Evolutionary conservation across 345 rosid genomes (phyloP).

Genomic region (Clarkia xantiana): DNA sequence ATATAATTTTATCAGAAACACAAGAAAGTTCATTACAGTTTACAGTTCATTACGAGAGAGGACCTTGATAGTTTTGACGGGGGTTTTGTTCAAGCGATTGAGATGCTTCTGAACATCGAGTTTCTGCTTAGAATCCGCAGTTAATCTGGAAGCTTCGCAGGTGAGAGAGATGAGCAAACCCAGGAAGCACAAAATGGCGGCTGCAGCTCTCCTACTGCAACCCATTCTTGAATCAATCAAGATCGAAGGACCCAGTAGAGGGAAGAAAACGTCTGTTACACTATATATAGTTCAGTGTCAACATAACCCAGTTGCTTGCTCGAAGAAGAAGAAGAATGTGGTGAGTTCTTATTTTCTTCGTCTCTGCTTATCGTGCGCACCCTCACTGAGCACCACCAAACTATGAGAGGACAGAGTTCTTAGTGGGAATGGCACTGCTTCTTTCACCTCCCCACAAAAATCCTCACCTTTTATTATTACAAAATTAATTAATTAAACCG

Average conservation of each 20-base stretch:
- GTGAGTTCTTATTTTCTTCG: slow-evolving; percentile 5
- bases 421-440: slow-evolving; percentile 18
- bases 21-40: slow-evolving; percentile 7
- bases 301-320: not conserved
- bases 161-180: slow-evolving; percentile 17
- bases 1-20: not conserved
- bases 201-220: slow-evolving; percentile 17
- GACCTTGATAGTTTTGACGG: slow-evolving; percentile 72
- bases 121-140: slow-evolving; percentile 44
- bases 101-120: slow-evolving; percentile 70
- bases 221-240: slow-evolving; percentile 9
- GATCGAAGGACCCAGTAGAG: not conserved
- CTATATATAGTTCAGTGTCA: not conserved
- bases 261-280: not conserved
- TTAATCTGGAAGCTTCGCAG: slow-evolving; percentile 45
- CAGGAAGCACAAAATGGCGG: slow-evolving; percentile 25
- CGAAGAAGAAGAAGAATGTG: not conserved
- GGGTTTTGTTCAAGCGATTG: slow-evolving; percentile 78
- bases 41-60: slow-evolving; percentile 6
- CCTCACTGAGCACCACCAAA: not conserved
- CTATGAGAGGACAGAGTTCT: not conserved
- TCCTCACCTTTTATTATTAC: slow-evolving; percentile 8
- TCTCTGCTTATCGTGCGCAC: slow-evolving; percentile 8
- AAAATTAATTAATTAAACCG: not conserved
- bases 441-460: slow-evolving; percentile 12